Evolutionary conservation across 352 stramenopile genomes (phyloP), one percentile per base, ranked within the genome.

Genomic region (Peronospora destructor): DNA sequence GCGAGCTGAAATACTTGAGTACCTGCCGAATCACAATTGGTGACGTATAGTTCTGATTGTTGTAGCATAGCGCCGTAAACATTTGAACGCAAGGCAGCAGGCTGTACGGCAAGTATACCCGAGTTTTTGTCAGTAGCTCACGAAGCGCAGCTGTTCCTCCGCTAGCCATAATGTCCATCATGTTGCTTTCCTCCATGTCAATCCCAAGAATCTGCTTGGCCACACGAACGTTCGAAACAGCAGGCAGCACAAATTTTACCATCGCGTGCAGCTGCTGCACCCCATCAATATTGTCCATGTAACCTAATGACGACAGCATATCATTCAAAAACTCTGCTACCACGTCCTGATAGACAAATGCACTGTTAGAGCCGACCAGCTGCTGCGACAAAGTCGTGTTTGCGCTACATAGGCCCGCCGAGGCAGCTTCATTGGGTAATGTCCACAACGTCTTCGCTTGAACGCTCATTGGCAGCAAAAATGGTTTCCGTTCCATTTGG

Each of bases 291-390:
- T 68, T 68, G 11, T 85, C 67, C 26, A 82, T 61, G 39, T 79
- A 87, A 3, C 73, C 70, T 34, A 87, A 43, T 14, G 61, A 64
- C 3, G 60, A 59, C 7, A 87, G 47, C 50, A 78, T 66, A 9
- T 85, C 70, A 14, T 83, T 68, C 28, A 87, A 35, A 52, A 87
- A 87, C 28, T 53, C 36, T n/a, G 72, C 76, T 3, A 58, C 72
- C 19, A 84, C 66, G 8, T 68, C 46, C 46, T 87, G 76, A 35
- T 73, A 84, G 6, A 80, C 44, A 8, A 61, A 42, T 29, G 64
- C 52, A 12, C 60, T 56, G 17, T 49, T 44, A 6, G 26, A 45
- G 4, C 28, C 33, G 17, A 32, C 35, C 2, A 35, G 23, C 28
- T 40, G 26, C 11, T 47, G 39, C 5, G 28, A 30, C 6, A 53